Conservation (phyloP, 345 rosid genomes). For the Eucalyptus curtisii region DNA sequence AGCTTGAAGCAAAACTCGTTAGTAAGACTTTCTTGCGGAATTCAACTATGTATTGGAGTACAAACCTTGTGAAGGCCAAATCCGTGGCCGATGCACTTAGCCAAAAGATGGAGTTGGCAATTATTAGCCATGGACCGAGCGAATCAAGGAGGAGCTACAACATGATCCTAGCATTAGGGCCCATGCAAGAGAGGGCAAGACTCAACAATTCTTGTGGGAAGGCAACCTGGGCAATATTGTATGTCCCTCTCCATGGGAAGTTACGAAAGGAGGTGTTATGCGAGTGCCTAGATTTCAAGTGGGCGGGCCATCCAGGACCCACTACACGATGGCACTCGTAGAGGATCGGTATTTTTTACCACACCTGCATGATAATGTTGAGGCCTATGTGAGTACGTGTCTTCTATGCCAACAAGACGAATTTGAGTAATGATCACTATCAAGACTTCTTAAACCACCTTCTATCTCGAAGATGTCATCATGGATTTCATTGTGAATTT, state of each 20-base stretch:
- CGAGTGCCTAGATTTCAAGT: background rate
- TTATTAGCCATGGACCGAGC: background rate
- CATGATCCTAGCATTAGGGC: background rate
- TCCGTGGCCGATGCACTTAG: background rate
- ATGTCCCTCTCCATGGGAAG: background rate
- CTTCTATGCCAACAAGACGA: background rate
- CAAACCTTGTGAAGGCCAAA: background rate
- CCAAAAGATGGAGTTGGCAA: background rate
- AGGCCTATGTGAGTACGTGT: background rate
- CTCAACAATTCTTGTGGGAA: fast-evolving
- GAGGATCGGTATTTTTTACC: too few species aligned
- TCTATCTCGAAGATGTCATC: fast-evolving
- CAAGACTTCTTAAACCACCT: background rate
- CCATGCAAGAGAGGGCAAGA: background rate
- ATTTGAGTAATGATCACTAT: background rate
- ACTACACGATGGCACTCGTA: background rate
- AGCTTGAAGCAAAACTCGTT: background rate
- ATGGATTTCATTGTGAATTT: background rate
- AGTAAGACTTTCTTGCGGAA: background rate
- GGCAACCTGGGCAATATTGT: background rate
- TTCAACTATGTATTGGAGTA: background rate
- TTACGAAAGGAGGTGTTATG: background rate
- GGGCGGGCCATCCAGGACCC: background rate
- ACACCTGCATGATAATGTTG: background rate
- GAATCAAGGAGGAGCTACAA: background rate